Percentiles rank a stretch among this genome's conserved stretches.
phyloP scores from a whole-genome alignment of 2,329 filamentous ascomycete species.

The Thelonectria blattea region DNA sequence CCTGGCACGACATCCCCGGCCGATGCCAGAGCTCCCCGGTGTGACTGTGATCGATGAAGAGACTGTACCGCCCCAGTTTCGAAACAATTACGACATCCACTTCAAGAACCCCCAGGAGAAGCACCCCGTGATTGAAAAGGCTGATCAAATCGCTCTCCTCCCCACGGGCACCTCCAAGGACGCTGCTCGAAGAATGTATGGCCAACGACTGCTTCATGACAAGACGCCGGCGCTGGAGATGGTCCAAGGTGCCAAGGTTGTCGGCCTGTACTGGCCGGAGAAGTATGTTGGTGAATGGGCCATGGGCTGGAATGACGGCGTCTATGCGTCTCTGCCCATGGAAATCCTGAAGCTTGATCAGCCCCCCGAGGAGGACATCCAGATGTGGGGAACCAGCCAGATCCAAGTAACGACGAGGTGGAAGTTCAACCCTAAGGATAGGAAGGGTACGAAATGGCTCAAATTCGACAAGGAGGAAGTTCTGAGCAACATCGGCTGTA shows the following conservation, averaged over 20 bases:
- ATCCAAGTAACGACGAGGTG: slow-evolving; percentile 58
- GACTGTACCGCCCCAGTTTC: slow-evolving; percentile 47
- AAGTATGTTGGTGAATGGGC: slow-evolving; percentile 62
- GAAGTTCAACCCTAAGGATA: slow-evolving; percentile 58
- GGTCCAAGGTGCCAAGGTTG: slow-evolving; percentile 55
- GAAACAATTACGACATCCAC: slow-evolving; percentile 61
- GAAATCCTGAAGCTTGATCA: slow-evolving; percentile 56
- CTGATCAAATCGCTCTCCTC: slow-evolving; percentile 47
- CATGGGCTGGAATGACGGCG: slow-evolving; percentile 63
- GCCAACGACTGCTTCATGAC: slow-evolving; percentile 53
- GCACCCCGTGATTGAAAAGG: slow-evolving; percentile 52
- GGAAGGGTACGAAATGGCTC: slow-evolving; percentile 54
- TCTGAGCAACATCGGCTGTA: slow-evolving; percentile 68
- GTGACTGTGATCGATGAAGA: slow-evolving; percentile 55
- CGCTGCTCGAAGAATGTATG: slow-evolving; percentile 54
- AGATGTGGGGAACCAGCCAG: slow-evolving; percentile 52
- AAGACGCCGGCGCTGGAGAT: slow-evolving; percentile 54
- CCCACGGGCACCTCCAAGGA: slow-evolving; percentile 55
- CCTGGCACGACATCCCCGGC: slow-evolving; percentile 59
- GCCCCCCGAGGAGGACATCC: slow-evolving; percentile 54
- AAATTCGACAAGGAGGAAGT: slow-evolving; percentile 70
- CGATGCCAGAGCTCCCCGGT: slow-evolving; percentile 56
- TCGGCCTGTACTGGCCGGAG: slow-evolving; percentile 57
- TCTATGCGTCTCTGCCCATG: slow-evolving; percentile 55
- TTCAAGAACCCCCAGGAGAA: slow-evolving; percentile 48